Evolutionary conservation across 257 asterid species (phyloP).

Genomic region (Misopates orontium): DNA sequence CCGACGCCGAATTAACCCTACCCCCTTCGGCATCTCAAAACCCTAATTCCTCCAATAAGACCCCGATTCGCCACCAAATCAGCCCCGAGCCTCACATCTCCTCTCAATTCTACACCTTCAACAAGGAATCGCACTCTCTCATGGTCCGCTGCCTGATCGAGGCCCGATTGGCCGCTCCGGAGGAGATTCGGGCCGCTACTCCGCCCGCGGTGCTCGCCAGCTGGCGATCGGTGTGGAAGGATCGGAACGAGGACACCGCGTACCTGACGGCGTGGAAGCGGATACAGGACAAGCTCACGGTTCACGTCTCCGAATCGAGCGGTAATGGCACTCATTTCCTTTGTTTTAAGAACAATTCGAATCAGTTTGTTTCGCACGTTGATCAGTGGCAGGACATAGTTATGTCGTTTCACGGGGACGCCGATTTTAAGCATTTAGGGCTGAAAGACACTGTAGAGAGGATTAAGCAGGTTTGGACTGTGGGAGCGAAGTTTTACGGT

Average conservation of each 20-base stretch:
- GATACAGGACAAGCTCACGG: slow-evolving; percentile 87
- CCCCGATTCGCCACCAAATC: slow-evolving; percentile 29
- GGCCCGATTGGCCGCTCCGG: slow-evolving; percentile 75
- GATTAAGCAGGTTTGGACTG: slow-evolving; percentile 94
- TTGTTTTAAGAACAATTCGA: slow-evolving; percentile 87
- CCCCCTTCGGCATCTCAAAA: background rate
- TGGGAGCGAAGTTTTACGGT: slow-evolving; percentile 96
- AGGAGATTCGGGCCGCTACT: slow-evolving; percentile 83
- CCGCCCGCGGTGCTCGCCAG: slow-evolving; percentile 69
- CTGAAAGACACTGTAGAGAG: slow-evolving; percentile 77
- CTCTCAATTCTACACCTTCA: slow-evolving; percentile 94
- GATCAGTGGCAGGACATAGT: slow-evolving; percentile 98
- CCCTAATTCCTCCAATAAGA: slow-evolving; percentile 9
- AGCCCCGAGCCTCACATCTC: slow-evolving; percentile 81
- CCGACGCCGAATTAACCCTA: slow-evolving; percentile 62
- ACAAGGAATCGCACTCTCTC: slow-evolving; percentile 70
- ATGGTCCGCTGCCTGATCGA: slow-evolving; percentile 75
- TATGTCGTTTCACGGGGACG: slow-evolving; percentile 73
- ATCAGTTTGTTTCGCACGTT: slow-evolving; percentile 79
- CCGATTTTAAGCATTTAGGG: slow-evolving; percentile 81
- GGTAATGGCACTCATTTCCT: slow-evolving; percentile 54
- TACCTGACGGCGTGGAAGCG: slow-evolving; percentile 96
- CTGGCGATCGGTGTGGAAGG: slow-evolving; percentile 99
- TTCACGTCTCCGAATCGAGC: slow-evolving; percentile 38
- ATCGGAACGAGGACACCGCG: slow-evolving; percentile 94